Base-by-base conservation (phyloP, 192 early-diverging fungal genomes). In the Chytriomyces hyalinus region DNA sequence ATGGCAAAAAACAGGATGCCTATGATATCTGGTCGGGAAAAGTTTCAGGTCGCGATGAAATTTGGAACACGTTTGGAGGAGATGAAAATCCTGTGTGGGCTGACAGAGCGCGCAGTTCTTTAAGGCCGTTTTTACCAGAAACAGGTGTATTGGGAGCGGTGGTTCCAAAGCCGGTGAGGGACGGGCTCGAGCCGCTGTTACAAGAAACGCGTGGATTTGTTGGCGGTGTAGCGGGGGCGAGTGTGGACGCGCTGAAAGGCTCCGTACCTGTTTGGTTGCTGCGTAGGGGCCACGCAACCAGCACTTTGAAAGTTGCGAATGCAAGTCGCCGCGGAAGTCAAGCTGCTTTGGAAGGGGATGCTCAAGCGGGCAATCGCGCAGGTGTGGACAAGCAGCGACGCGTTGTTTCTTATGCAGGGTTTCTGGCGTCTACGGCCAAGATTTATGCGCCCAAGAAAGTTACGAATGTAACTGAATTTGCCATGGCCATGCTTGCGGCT, bases 1-100 rank as follows among this genome's bases (percentile, higher is more conserved):
- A 89, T 70, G 88, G 85, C n/a, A 67, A 75, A 28, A 73, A 79
- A 59, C 85, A 87, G 49, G 88, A 89, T 66, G 82, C 78, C 3
- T 89, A 83, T 61, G 88, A 89, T 64, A 47, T 87, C 2, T 84
- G 76, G 80, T 83, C 85, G 47, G 85, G 88, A n/a, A 84, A 84
- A 65, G 53, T 67, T 45, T 15, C 62, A 2, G 51, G 45, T 6
- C 6, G 36, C 8, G 71, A 66, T 11, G 13, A 60, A 6, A 67
- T 74, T n/a, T 64, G 64, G 64, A 28, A 49, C 20, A 20, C 17
- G 5, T 71, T 79, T 15, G 77, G 66, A 43, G 82, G 77, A 8
- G 43, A 82, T 15, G 65, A 76, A n/a, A 75, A 79, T 24, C 36
- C 36, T 36, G 36, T 36, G 1, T 36, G 36, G 36, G 2, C 2